Evolutionary conservation across 305 asterid genomes (phyloP), one percentile per base, ranked within the genome.

Genomic region (Solanum hybrid): DNA sequence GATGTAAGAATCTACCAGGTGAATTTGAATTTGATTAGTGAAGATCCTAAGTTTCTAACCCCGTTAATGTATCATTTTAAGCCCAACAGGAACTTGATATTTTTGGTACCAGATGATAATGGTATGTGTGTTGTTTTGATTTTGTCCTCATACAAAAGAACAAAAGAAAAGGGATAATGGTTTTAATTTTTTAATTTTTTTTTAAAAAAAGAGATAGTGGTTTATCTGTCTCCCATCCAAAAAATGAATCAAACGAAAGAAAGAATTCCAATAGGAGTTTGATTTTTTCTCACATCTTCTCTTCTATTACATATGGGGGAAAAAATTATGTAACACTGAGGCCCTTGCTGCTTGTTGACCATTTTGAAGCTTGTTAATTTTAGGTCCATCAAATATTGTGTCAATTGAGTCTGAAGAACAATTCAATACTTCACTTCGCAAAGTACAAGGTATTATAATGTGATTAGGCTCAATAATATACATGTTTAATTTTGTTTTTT

Each of bases 321-420:
- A 0, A 0, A 57, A 57, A 9, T 4, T 9, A 26, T 42, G 40
- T 3, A 11, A 84, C 31, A 84, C 42, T 11, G 31, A 85, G 29
- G 74, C 40, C 88, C 31, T 31, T 85, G 88, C 76, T 85, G 88
- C 88, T 31, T 51, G 5, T 85, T 85, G 33, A 85, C 31, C 88
- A 57, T 85, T 85, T 31, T 84, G 39, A 28, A 18, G 75, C 42
- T 84, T n/a, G 42, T 51, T 87, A 28, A 85, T 89, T 87, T 37
- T 93, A 96, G 99, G 93, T 91, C 92, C 95, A 13, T 95, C 99
- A 57, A 96, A 95, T 88, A 91, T 96, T 46, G 96, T 97, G 61
- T 88, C 87, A 5, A 93, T 97, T 5, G 99, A 97, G 93, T 93
- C 99, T 28, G 98, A 95, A 90, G 96, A 95, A 91, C 97, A 96